Conservation (phyloP, 2,329 filamentous ascomycete species). For the Fusarium sp. region DNA sequence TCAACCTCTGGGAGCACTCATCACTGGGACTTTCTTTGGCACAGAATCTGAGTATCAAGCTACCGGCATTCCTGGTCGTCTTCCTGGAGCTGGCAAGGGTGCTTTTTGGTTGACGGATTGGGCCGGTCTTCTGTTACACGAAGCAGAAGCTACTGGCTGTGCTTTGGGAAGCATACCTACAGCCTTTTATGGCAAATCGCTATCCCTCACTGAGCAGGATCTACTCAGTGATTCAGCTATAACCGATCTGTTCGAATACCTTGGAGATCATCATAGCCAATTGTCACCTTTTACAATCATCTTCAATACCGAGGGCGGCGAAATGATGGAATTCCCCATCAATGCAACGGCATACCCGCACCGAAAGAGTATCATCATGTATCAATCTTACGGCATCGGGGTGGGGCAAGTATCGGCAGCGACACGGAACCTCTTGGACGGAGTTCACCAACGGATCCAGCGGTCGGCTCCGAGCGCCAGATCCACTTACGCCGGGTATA, state of each 20-base stretch:
- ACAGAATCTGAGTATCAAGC: constrained; percentile 65
- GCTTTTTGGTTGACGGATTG: constrained; percentile 69
- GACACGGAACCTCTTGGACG: constrained; percentile 62
- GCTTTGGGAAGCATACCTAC: constrained; percentile 59
- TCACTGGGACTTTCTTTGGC: constrained; percentile 72
- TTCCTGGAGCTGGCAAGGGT: constrained; percentile 55
- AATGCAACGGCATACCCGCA: constrained; percentile 71
- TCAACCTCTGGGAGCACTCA: constrained; percentile 63
- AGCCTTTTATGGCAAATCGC: constrained; percentile 67
- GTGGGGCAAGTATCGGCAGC: constrained; percentile 57
- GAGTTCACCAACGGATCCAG: constrained; percentile 60
- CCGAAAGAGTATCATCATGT: constrained; percentile 71
- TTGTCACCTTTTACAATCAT: constrained; percentile 70
- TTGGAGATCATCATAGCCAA: constrained; percentile 61
- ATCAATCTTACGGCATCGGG: constrained; percentile 70
- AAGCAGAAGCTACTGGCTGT: constrained; percentile 61
- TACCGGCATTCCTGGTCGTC: constrained; percentile 59
- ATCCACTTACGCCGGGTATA: constrained; percentile 71
- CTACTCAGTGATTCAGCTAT: constrained; percentile 59
- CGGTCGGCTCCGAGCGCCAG: constrained; percentile 47
- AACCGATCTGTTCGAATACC: constrained; percentile 63
- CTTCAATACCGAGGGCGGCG: constrained; percentile 71
- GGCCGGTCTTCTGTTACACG: constrained; percentile 67
- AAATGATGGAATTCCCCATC: constrained; percentile 64
- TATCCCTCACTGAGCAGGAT: constrained; percentile 63